Evolutionary conservation across 2,329 filamentous ascomycete species (phyloP), one percentile per base, ranked within the genome.

Genomic region (Beauveria asiatica): DNA sequence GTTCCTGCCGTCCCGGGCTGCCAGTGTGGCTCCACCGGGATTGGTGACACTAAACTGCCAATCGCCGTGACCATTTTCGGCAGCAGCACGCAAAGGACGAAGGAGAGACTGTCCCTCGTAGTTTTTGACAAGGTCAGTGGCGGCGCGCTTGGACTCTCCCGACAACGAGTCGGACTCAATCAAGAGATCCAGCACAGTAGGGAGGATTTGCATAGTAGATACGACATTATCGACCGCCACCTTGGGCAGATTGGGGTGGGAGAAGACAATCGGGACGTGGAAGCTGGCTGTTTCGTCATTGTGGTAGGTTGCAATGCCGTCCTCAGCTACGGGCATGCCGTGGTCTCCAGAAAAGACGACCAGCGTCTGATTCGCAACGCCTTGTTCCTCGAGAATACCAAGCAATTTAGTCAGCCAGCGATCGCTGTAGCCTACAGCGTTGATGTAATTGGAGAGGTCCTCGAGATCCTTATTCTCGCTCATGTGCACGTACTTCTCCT

Each of bases 31-130:
- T n/a, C 66, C 60, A 3, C 68, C 67, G 4, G 67, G 66, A 54
- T 68, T 69, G 62, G 67, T 66, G 13, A 67, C 61, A 8, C 65
- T 65, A 56, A 65, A 67, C 16, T 68, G 64, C 67, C 67, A 70
- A 44, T 67, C 64, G 70, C 49, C 71, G 63, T 13, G 66, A 66
- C 21, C 67, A 62, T 9, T 63, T 62, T 46, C 54, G 9, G 5
- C 61, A 63, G 19, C 64, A 13, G 55, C 30, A n/a, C 44, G 62
- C 64, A 57, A 63, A 64, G 41, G 69, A 62, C 72, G 70, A 23
- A 74, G 67, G 5, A 74, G 66, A 3, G 70, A 73, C 44, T 73
- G 70, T 1, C 72, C 72, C 52, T 73, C 72, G 53, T 72, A 73
- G 51, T 72, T 71, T 27, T 66, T 61, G 2, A 65, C 59, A 9